Conservation (phyloP, 106 monocot genomes). For the Dactylorhiza incarnata region DNA sequence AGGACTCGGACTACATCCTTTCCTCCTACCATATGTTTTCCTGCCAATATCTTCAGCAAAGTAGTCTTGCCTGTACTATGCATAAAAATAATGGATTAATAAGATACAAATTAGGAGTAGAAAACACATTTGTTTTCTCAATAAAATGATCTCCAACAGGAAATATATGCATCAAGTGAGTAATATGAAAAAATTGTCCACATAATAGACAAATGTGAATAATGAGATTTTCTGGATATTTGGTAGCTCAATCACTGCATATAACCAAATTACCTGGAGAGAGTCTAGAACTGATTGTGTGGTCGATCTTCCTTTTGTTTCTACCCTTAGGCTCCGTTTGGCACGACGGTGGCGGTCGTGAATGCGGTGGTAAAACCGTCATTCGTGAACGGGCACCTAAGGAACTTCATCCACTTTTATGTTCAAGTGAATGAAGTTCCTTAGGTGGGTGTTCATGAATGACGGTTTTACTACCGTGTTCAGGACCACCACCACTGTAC, state of each 20-base stretch:
- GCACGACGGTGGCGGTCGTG: no score
- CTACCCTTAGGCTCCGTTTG: no score
- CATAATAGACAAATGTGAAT: neutral
- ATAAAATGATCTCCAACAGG: neutral
- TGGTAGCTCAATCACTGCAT: neutral
- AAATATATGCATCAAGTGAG: neutral
- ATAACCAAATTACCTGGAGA: neutral
- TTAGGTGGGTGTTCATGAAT: no score
- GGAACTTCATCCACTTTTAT: no score
- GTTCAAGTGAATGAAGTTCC: no score
- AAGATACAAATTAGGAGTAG: neutral
- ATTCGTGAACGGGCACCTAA: no score
- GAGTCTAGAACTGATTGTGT: neutral
- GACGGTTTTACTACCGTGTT: no score
- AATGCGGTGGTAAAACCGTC: no score
- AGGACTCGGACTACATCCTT: constrained; percentile 81
- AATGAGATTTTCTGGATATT: neutral
- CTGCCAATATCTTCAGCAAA: constrained; percentile 82
- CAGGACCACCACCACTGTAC: no score
- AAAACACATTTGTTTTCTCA: neutral
- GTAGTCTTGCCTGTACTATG: constrained; percentile 74
- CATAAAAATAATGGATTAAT: neutral
- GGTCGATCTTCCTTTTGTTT: neutral
- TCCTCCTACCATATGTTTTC: constrained; percentile 99
- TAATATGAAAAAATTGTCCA: neutral